Evolutionary conservation across 805 yeast genomes (phyloP).

Genomic region (Schwanniomyces vanrijiae): DNA sequence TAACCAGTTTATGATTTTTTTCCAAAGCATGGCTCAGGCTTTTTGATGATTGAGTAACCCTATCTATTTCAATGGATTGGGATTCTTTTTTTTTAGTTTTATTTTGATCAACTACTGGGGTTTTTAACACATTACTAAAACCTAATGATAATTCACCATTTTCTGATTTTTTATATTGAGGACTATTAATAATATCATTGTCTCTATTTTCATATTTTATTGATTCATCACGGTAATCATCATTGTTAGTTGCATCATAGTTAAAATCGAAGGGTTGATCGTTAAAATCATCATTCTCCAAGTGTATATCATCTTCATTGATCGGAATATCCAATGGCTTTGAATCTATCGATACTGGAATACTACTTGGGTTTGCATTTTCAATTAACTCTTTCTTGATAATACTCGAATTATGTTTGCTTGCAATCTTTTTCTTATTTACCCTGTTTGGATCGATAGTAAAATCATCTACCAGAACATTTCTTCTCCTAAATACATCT

Average conservation of each 20-base stretch:
- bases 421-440: slow-evolving; percentile 1
- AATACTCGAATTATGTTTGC: slow-evolving; percentile 24
- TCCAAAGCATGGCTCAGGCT: neutral
- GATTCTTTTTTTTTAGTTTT: neutral
- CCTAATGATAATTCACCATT: neutral
- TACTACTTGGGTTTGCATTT: neutral
- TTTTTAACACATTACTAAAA: neutral
- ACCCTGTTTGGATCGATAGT: slow-evolving; percentile 2
- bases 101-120: no score
- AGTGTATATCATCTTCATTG: neutral
- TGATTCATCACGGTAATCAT: neutral
- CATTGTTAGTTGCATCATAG: neutral
- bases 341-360: neutral
- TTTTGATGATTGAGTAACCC: neutral
- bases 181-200: no score
- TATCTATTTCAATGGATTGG: no score
- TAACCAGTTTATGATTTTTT: neutral
- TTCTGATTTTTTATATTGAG: neutral
- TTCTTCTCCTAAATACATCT: slow-evolving; percentile 7
- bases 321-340: neutral
- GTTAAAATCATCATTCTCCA: neutral
- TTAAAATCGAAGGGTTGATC: neutral
- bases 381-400: slow-evolving; percentile 19
- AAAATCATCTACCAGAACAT: slow-evolving; percentile 7
- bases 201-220: neutral